Evolutionary conservation across 345 rosid genomes (phyloP), one percentile per base, ranked within the genome.

Genomic region (Toxicodendron radicans): DNA sequence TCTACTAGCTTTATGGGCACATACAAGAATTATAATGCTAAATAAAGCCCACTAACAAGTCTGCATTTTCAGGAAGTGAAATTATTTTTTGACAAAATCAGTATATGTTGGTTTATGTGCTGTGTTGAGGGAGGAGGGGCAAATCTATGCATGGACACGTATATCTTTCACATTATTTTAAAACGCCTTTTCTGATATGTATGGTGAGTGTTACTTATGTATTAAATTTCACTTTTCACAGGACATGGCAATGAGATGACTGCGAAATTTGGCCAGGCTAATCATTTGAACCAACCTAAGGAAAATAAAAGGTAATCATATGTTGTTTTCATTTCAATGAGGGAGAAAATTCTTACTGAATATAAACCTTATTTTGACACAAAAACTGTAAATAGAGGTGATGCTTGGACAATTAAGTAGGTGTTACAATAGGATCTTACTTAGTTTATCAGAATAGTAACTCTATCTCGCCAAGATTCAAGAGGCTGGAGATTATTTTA

Each of bases 241-340:
- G 93, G 84, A 76, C 69, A 45, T 33, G 62, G 75, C 71, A 78
- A 72, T 48, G 84, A 79, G 79, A 79, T 71, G 82, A 75, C 58
- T 30, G 68, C 73, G 60, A 80, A 81, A 61, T 64, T 49, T 67
- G 72, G 79, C 66, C 80, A 51, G 48, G 61, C 51, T 76, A 53
- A 76, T 64, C 69, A 81, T 16, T 72, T 35, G 11, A 74, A 81
- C 64, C 78, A 68, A 75, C 79, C 77, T 75, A 62, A 30, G 60
- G 83, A 80, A 61, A 80, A 75, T 52, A 86, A 79, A 83, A 89
- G 93, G 97, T 90, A 85, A 61, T 14, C 1, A 30, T 1, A 49
- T 61, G 52, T 10, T 32, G 11, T 7, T 21, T 9, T 9, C 11
- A 20, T 35, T 13, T 4, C 11, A 32, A 51, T 49, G 17, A 48